These are phyloP conservation scores for Ganoderma leucocontextum DNA, from an alignment of 1,284 basidiomycete species.

Conservation along the genomic window DNA sequence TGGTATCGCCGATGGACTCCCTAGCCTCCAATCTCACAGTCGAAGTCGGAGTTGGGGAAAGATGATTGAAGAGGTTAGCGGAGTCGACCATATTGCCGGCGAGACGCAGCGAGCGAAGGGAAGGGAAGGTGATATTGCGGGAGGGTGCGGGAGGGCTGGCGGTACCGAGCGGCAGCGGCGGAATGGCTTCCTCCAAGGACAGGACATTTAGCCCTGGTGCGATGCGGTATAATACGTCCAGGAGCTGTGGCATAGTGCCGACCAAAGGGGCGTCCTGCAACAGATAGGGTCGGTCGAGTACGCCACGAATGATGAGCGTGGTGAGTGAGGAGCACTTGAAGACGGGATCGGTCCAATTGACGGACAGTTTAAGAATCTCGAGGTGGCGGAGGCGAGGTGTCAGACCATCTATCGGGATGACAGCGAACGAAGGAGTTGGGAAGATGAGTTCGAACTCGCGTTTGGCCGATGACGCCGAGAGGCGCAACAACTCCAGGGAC, in stretches of 20 bases:
- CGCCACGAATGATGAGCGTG: background rate
- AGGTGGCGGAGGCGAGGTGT: slow-evolving; percentile 5
- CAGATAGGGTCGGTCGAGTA: background rate
- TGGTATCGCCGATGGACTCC: background rate
- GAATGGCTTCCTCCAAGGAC: background rate
- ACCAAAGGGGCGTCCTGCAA: background rate
- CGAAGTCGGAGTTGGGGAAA: background rate
- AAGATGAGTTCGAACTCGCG: background rate
- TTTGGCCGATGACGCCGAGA: background rate
- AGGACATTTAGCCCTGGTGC: background rate
- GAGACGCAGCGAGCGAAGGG: background rate
- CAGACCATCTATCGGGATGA: background rate
- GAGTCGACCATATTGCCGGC: background rate
- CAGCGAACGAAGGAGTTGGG: background rate
- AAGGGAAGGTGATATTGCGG: background rate
- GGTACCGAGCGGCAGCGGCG: background rate
- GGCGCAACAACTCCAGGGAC: background rate
- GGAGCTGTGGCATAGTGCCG: slow-evolving; percentile 1
- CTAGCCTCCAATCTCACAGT: background rate
- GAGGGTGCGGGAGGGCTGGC: background rate
- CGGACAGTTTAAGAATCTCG: background rate
- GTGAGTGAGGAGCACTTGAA: background rate
- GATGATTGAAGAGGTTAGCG: slow-evolving; percentile 2
- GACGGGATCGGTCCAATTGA: background rate
- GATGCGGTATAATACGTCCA: background rate